Evolutionary conservation across 2,329 filamentous ascomycete genomes (phyloP).

Genomic region (Aspergillus udagawae): DNA sequence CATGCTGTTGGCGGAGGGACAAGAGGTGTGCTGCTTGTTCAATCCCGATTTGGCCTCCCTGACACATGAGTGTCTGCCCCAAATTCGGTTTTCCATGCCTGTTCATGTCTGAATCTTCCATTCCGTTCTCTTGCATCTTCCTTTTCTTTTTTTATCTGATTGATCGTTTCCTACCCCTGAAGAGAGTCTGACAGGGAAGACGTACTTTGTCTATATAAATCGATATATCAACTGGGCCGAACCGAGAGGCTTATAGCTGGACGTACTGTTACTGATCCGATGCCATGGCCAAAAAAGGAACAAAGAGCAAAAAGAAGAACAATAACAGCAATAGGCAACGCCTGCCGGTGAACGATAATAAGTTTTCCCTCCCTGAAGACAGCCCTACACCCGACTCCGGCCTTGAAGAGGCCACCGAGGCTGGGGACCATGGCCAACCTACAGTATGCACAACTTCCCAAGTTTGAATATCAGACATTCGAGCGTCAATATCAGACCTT

Average conservation of each 20-base stretch:
- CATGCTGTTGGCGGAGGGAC: slow-evolving; percentile 25
- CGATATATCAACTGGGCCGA: slow-evolving; percentile 16
- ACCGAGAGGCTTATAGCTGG: slow-evolving; percentile 12
- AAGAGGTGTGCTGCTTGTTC: slow-evolving; percentile 22
- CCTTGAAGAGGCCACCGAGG: slow-evolving; percentile 27
- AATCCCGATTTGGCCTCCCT: slow-evolving; percentile 23
- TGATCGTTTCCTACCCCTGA: slow-evolving; percentile 10
- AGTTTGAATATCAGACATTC: slow-evolving; percentile 41
- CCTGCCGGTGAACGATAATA: slow-evolving; percentile 24
- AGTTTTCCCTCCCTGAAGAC: slow-evolving; percentile 19
- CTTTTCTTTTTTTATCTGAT: slow-evolving; percentile 9
- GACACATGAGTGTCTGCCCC: slow-evolving; percentile 24
- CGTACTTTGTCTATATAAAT: slow-evolving; percentile 24
- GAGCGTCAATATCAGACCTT: slow-evolving; percentile 43
- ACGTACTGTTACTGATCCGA: slow-evolving; percentile 30
- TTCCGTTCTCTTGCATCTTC: slow-evolving; percentile 17
- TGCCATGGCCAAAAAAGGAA: slow-evolving; percentile 33
- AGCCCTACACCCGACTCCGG: slow-evolving; percentile 18
- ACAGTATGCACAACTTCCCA: slow-evolving; percentile 43
- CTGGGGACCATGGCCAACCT: slow-evolving; percentile 33
- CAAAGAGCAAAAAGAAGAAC: slow-evolving; percentile 36
- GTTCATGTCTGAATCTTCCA: slow-evolving; percentile 16
- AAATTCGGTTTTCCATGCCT: slow-evolving; percentile 21
- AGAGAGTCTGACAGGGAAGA: slow-evolving; percentile 20
- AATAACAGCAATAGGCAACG: slow-evolving; percentile 25